A percentile compares a stretch with the other conserved stretches of the same genome.
Conservation (phyloP, 495 filamentous ascomycete species). For the Annulohypoxylon maeteangense region DNA sequence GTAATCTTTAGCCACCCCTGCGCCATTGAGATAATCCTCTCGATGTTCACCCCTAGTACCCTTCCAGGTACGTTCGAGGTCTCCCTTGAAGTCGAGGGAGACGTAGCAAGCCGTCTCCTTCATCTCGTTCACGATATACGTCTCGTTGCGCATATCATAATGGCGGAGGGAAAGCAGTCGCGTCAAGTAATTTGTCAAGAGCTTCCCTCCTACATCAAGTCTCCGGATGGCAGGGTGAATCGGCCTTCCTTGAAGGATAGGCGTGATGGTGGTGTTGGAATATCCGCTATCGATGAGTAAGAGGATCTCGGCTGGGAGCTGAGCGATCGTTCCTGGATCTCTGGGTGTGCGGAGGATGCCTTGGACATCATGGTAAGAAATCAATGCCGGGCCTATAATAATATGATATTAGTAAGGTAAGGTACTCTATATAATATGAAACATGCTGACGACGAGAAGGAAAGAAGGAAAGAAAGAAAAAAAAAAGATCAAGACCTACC, state of each 20-base stretch:
- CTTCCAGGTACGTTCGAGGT: slow-evolving; percentile 88
- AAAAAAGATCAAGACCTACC: slow-evolving; percentile 57
- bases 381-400: slow-evolving; percentile 66
- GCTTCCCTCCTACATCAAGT: slow-evolving; percentile 90
- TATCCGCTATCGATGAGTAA: slow-evolving; percentile 92
- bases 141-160: slow-evolving; percentile 94
- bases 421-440: not conserved
- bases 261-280: slow-evolving; percentile 92
- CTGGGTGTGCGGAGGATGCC: slow-evolving; percentile 65
- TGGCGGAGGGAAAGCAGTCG: slow-evolving; percentile 88
- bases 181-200: slow-evolving; percentile 94
- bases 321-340: slow-evolving; percentile 54
- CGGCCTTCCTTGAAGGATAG: slow-evolving; percentile 81
- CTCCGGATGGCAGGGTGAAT: slow-evolving; percentile 84
- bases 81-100: slow-evolving; percentile 76
- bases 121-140: slow-evolving; percentile 91
- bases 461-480: too few species aligned
- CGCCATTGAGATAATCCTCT: slow-evolving; percentile 57
- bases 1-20: slow-evolving; percentile 88
- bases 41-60: slow-evolving; percentile 68
- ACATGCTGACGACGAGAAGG: too few species aligned
- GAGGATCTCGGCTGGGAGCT: slow-evolving; percentile 78
- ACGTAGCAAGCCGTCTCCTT: slow-evolving; percentile 92
- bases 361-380: slow-evolving; percentile 85
- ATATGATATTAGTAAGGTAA: slow-evolving; percentile 1